Base-by-base conservation (phyloP, 108 stramenopile genomes). In the Cylindrotheca closterium region DNA sequence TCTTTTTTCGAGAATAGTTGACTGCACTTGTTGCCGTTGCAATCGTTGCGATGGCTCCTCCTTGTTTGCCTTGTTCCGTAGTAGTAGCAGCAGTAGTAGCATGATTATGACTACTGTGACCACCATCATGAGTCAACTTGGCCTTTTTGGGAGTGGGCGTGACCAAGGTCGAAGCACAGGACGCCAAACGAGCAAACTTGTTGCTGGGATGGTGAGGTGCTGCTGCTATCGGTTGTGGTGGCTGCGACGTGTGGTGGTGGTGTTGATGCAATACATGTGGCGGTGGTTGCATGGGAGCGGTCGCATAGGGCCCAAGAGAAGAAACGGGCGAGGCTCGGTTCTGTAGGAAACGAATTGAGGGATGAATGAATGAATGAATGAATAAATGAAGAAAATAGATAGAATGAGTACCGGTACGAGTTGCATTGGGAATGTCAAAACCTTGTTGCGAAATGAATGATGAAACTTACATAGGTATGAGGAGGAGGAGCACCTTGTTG, bases 1-100 rank as follows among this genome's bases (percentile, higher is more conserved):
- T 95, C 29, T 83, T 84, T 63, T 93, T 93, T 45, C 89, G 85
- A n/a, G 62, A 67, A 49, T 85, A 85, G 7, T 46, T 48, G 27
- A 23, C 3, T 5, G n/a, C 42, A 33, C 45, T 29, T 10, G 3
- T 48, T 1, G 27, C 12, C 0, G 62, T 30, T 0, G 62, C 25
- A 1, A 22, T 60, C 1, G 60, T 27, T 2, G 60, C 10, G 29
- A 31, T 34, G 23, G 29, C 33, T n/a, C n/a, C 60, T 47, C 27
- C 45, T 21, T 46, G 45, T 1, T 15, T n/a, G 1, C 19, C 19
- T 2, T 24, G 30, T 1, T 49, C 1, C 0, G 54, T 25, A 25
- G 70, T 19, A 49, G 70, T 48, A 34, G 22, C 17, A 3, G 46
- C 12, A 28, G 56, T 22, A 1, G 56, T 30, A 1, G 30, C 21